These are phyloP conservation scores for Cryoendolithus antarcticus DNA, from an alignment of 2,329 filamentous ascomycete species.

Conservation along the genomic window DNA sequence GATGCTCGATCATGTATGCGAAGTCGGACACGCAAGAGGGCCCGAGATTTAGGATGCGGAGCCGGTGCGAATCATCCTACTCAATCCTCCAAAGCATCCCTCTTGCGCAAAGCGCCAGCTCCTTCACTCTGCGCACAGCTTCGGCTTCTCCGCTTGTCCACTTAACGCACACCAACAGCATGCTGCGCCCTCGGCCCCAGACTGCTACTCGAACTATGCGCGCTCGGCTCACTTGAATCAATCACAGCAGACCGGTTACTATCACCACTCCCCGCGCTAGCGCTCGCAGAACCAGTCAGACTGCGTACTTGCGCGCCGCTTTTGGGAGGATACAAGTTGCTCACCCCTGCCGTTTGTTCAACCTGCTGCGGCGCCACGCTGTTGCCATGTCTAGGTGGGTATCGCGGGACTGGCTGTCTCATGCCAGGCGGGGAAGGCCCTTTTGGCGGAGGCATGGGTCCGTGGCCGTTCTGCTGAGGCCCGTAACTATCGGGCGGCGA, in stretches of 20 bases:
- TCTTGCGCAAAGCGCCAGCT: no score
- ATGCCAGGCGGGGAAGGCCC: conserved; percentile 68
- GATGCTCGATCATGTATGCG: no score
- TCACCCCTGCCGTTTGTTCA: conserved; percentile 98
- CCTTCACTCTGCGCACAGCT: no score
- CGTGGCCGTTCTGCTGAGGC: conserved; percentile 10
- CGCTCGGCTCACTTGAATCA: conserved; percentile 70
- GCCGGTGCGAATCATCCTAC: no score
- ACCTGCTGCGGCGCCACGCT: conserved; percentile 80
- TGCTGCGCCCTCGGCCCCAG: conserved; percentile 42
- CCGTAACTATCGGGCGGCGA: conserved; percentile 35
- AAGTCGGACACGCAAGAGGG: no score
- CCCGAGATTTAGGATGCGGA: no score
- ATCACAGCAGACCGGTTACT: conserved; percentile 56
- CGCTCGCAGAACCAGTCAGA: conserved; percentile 99
- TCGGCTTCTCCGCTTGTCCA: no score
- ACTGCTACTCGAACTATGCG: conserved; percentile 89
- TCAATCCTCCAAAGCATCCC: no score
- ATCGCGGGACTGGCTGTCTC: conserved; percentile 69
- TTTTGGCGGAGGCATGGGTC: conserved; percentile 29
- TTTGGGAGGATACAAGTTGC: conserved; percentile 87
- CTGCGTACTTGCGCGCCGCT: conserved; percentile 71
- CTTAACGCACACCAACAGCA: conserved; percentile 38
- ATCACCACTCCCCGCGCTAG: conserved; percentile 97
- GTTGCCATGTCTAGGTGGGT: conserved; percentile 78